Conservation (phyloP, 345 rosid species). For the Salix purpurea region DNA sequence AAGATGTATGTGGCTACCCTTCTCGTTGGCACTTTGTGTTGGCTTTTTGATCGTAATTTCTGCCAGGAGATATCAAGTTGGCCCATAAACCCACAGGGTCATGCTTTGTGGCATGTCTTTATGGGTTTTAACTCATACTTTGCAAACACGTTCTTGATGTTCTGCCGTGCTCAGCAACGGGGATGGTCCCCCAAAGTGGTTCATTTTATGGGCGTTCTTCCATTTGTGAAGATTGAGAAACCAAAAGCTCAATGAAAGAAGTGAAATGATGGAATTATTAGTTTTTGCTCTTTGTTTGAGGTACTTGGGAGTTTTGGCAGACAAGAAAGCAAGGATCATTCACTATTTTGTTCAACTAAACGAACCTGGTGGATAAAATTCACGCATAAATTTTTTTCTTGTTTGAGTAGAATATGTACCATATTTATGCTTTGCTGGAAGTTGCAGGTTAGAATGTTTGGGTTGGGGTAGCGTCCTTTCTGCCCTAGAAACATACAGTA, state of each 20-base stretch:
- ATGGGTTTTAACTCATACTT: constrained; percentile 80
- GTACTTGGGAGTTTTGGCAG: constrained; percentile 1
- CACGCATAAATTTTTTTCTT: neutral
- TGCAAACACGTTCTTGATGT: constrained; percentile 90
- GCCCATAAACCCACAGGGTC: constrained; percentile 79
- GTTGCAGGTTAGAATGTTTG: neutral
- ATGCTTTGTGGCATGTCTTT: constrained; percentile 79
- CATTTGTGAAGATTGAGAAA: constrained; percentile 80
- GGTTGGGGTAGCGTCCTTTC: neutral
- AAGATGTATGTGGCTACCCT: constrained; percentile 63
- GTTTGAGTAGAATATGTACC: constrained; percentile 15
- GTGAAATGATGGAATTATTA: neutral
- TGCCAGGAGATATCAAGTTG: constrained; percentile 57
- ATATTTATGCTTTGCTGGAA: constrained; percentile 9
- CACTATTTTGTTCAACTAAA: constrained; percentile 6
- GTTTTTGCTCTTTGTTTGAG: neutral
- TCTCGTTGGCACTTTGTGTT: constrained; percentile 50
- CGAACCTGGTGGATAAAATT: constrained; percentile 7
- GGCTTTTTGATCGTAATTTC: constrained; percentile 59
- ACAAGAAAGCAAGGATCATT: neutral
- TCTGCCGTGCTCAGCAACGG: constrained; percentile 78
- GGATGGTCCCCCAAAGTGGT: constrained; percentile 67
- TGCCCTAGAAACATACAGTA: neutral
- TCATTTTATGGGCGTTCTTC: constrained; percentile 48
- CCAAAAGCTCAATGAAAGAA: constrained; percentile 35